Evolutionary conservation across 495 filamentous ascomycete genomes (phyloP), one percentile per base, ranked within the genome.

Genomic region (Amphirosellinia nigrospora): DNA sequence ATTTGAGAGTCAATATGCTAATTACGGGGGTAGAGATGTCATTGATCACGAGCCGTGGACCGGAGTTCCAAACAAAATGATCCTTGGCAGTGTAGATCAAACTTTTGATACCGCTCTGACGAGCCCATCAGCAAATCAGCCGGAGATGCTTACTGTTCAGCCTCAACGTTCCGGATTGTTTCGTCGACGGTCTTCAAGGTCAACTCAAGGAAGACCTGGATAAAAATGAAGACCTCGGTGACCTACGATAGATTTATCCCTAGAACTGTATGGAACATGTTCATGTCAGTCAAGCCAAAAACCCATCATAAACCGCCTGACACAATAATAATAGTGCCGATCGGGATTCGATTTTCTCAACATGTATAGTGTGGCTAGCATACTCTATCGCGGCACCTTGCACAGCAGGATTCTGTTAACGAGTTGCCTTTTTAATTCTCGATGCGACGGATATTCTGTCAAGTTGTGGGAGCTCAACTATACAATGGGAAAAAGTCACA

Each of bases 21-120:
- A 36, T 15, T 16, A n/a, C 5, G n/a, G 34, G 21, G 26, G 69
- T 28, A 80, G 75, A 5, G 80, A 81, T 62, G 79, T 79, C 46
- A 78, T 81, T 46, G 80, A 82, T 62, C 74, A 68, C 21, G 75
- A 78, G 56, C 73, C 68, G n/a, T 72, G 72, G 53, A 64, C 30
- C 16, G 71, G 71, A 4, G 69, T 79, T 48, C 56, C 77, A 70
- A 41, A 71, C 61, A 80, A 79, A 59, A 79, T 82, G 79, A 70
- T 82, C 13, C 62, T 81, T 15, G 80, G 79, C n/a, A 79, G 77
- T 50, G 19, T 50, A 23, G 21, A 10, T 21, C 19, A 23, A 23
- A 1, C 0, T 5, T 50, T 50, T 26, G 46, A 50, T 21, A 50
- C n/a, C 46, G 10, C 46, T 5, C 46, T 21, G 9, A 50, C 46